phyloP scores from a whole-genome alignment of 192 early-diverging fungal species.

The Neocallimastix lanati region DNA sequence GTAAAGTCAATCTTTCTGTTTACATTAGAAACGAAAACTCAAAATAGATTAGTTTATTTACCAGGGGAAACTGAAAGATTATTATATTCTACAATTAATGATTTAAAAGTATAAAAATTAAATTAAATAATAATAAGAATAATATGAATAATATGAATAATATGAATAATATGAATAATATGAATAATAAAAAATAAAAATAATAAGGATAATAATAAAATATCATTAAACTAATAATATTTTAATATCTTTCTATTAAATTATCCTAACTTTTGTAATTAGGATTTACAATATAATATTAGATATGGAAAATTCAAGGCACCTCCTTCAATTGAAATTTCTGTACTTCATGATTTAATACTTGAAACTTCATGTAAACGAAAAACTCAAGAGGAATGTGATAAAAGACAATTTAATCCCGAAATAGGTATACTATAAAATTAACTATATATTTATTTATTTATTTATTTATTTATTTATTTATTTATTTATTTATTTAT shows the following conservation, averaged over 20 bases:
- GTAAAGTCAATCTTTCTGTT: not conserved
- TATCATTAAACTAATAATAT: too few relatives aligned
- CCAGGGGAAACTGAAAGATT: not conserved
- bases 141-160: too few relatives aligned
- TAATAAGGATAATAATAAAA: not conserved
- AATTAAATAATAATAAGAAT: too few relatives aligned
- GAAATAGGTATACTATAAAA: not conserved
- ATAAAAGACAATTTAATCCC: not conserved
- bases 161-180: too few relatives aligned
- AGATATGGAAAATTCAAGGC: not conserved
- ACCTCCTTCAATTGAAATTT: not conserved
- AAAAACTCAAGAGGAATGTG: not conserved
- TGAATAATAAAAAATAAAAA: not conserved
- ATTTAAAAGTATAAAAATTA: not conserved
- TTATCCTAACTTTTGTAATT: too few relatives aligned
- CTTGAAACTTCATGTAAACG: not conserved
- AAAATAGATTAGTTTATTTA: not conserved
- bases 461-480: too few relatives aligned
- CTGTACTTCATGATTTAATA: not conserved
- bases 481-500: too few relatives aligned
- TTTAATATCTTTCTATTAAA: too few relatives aligned
- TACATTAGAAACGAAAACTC: not conserved
- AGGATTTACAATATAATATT: not conserved
- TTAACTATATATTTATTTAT: too few relatives aligned
- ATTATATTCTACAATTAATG: not conserved